Evolutionary conservation across 345 rosid species (phyloP), one percentile per base, ranked within the genome.

Genomic region (Toxicodendron radicans): DNA sequence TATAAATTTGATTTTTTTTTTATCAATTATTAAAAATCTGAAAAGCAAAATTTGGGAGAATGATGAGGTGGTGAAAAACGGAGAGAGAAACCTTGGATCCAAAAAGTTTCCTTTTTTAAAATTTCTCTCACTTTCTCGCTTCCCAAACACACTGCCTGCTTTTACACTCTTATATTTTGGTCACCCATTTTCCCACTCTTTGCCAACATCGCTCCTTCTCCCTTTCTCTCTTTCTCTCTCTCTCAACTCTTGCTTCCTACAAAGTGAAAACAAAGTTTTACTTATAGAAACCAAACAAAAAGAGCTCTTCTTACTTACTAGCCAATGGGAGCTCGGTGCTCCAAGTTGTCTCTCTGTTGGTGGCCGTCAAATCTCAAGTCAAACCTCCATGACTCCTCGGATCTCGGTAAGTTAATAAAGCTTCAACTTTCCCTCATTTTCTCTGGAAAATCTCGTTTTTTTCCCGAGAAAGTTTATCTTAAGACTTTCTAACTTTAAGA

Each of bases 251-350:
- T 30, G 24, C 61, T 60, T 41, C 49, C 11, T 48, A 78, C 69
- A 76, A 79, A 77, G 80, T 68, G 73, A 64, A 64, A 21, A 71
- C 58, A 33, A 51, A 71, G 62, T 24, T 53, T 64, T 23, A 49
- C 32, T 35, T 41, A 57, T 7, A 59, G 27, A 21, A 41, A 11
- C 3, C 18, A 12, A 17, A 10, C 8, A 64, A 16, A 51, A 14
- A 51, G 54, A 51, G 54, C 54, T 12, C 54, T 14, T 12, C 54
- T 13, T 43, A 14, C 53, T 57, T 10, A 21, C 11, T 57, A 53
- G 35, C 83, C 81, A 87, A 93, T 93, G 98, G 98, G 97, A 85
- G 87, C 80, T 85, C 87, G 93, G 68, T 93, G 97, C 93, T 93
- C 98, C 83, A 93, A 88, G 80, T 73, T 88, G 68, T 90, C 98